Base-by-base conservation (phyloP, 345 rosid species). In the Corchorus capsularis region DNA sequence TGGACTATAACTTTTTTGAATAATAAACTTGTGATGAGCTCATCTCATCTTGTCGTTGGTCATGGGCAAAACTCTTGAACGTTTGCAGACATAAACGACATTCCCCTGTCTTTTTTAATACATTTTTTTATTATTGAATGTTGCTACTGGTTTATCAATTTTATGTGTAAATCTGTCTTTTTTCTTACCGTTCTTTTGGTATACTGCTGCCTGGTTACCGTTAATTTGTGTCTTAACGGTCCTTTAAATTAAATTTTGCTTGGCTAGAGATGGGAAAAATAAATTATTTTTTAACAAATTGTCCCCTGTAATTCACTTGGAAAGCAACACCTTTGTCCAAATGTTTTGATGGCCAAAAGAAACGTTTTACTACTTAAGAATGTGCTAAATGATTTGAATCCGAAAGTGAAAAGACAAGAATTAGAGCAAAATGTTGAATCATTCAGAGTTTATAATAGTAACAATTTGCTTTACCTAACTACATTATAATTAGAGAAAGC, bases 31-130 rank as follows among this genome's bases (percentile, higher is more conserved):
- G 43, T 53, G 8, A 73, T 57, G 68, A 45, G 41, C 22, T 65
- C 65, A 57, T 47, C 22, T 65, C 65, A 57, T 47, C 14, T 54
- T 61, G 56, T 79, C 78, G 32, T 53, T 79, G 69, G 2, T 54
- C 39, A 54, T 15, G 46, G 54, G 34, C 43, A 37, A 79, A 19
- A 34, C 39, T 68, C 22, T 27, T 15, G 50, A 55, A 4, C 32
- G 8, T 8, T 69, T 39, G 45, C 22, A 55, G 59, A 39, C 63
- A 55, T 32, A 57, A 46, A 79, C 41, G 55, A 27, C 75, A 70
- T 19, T 22, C 46, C 72, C 53, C 41, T 63, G 47, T 63, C 43
- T 39, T 6, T 39, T 39, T 39, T 39, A 39, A 39, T 39, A 39
- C 1, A 39, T 2, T 39, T 3, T 16, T 45, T 16, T 35, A 0